These are phyloP conservation scores for Neospermospora avenae DNA, from an alignment of 2,329 filamentous ascomycete species.

Conservation along the genomic window DNA sequence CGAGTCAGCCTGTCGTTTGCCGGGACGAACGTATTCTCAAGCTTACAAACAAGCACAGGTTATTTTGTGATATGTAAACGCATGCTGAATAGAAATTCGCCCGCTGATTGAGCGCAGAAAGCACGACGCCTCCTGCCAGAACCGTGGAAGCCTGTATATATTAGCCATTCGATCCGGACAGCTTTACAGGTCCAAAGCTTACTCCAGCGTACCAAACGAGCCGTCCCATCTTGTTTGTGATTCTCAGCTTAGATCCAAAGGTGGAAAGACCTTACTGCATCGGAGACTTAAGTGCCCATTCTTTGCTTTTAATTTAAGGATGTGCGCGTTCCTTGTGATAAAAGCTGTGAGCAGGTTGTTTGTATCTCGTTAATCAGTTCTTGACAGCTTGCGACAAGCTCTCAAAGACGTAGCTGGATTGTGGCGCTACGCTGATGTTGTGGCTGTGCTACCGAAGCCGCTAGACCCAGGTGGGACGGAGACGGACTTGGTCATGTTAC, in stretches of 20 bases:
- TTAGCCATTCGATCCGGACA: constrained; percentile 8
- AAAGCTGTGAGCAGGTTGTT: constrained; percentile 1
- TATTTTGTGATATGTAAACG: constrained; percentile 95
- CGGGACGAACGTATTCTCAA: neutral
- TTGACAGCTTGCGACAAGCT: no score
- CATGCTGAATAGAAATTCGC: constrained; percentile 98
- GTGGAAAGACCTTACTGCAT: constrained; percentile 14
- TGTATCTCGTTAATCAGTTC: constrained; percentile 4
- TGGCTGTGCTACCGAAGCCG: no score
- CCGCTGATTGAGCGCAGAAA: constrained; percentile 90
- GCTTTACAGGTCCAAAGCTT: constrained; percentile 28
- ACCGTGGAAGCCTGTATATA: constrained; percentile 67
- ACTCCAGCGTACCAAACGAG: constrained; percentile 52
- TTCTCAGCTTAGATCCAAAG: constrained; percentile 16
- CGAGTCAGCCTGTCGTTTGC: constrained; percentile 7
- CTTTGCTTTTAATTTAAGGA: neutral
- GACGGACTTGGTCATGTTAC: no score
- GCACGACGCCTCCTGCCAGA: constrained; percentile 77
- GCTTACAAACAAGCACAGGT: constrained; percentile 84
- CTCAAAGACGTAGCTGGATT: no score
- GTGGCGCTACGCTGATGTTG: no score
- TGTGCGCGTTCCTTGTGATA: neutral
- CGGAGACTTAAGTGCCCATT: constrained; percentile 25
- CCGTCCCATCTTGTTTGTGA: constrained; percentile 24
- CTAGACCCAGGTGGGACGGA: no score